A percentile compares a stretch with the other conserved stretches of the same genome.
Conservation (phyloP, 2,329 filamentous ascomycete species). For the Verticillium longisporum region DNA sequence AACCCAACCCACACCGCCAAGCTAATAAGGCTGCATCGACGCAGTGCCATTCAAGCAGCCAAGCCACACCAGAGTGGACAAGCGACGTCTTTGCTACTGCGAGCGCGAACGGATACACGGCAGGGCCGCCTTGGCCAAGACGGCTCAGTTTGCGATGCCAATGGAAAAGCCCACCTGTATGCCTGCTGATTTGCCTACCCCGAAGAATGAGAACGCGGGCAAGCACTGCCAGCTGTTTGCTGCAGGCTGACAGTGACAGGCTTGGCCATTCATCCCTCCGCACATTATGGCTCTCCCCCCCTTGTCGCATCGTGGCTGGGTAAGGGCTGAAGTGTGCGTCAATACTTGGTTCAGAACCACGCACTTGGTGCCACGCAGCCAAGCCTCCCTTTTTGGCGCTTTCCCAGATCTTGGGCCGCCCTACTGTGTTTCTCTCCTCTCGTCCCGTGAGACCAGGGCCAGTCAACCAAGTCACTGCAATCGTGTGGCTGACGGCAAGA, state of each 20-base stretch:
- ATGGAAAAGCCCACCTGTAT: neutral
- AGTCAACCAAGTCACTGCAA: neutral
- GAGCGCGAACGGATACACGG: neutral
- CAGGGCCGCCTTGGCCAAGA: neutral
- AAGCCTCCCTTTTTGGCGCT: neutral
- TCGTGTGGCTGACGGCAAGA: neutral
- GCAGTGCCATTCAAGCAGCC: neutral
- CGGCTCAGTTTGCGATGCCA: neutral
- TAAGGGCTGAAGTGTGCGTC: constrained; percentile 7
- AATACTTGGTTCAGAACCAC: neutral
- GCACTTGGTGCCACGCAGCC: neutral
- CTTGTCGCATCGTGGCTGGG: constrained; percentile 6
- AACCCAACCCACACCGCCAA: neutral
- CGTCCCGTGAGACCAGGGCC: neutral
- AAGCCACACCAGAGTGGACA: neutral
- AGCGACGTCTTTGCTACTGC: neutral
- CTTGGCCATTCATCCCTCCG: neutral
- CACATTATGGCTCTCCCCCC: neutral
- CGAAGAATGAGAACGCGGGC: neutral
- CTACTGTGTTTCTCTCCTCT: neutral
- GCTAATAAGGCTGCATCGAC: neutral
- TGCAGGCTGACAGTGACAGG: neutral
- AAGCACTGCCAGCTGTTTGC: neutral
- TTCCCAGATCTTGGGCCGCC: neutral
- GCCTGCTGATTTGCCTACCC: neutral